phyloP scores from a whole-genome alignment of 2,329 filamentous ascomycete species.

The Trichoderma sp. region DNA sequence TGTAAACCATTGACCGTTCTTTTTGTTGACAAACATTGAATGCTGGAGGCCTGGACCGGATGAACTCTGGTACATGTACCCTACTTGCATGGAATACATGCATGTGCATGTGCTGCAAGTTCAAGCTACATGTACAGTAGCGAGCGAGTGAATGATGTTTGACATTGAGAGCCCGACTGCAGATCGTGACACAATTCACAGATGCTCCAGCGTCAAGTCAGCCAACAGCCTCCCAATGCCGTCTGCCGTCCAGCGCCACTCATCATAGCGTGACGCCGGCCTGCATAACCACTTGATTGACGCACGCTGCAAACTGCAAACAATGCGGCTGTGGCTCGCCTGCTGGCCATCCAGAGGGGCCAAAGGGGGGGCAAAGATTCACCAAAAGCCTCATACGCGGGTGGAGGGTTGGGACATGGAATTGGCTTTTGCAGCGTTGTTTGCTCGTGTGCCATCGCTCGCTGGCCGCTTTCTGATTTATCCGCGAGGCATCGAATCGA shows the following conservation, averaged over 20 bases:
- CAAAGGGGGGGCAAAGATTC: neutral
- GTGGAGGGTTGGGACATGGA: neutral
- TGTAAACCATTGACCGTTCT: neutral
- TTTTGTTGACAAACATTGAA: neutral
- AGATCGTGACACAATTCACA: conserved; percentile 18
- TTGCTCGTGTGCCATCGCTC: neutral
- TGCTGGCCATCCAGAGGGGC: neutral
- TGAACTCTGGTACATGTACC: neutral
- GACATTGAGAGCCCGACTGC: neutral
- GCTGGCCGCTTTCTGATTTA: neutral
- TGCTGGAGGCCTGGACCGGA: neutral
- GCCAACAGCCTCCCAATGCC: neutral
- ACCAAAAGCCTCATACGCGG: neutral
- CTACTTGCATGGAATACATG: neutral
- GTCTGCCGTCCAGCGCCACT: conserved; percentile 5
- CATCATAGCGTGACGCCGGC: conserved; percentile 10
- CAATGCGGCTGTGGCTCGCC: conserved; percentile 15
- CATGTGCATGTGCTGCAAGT: neutral
- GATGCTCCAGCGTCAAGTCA: conserved; percentile 3
- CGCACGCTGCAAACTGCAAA: conserved; percentile 5
- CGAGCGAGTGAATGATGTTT: too few species aligned
- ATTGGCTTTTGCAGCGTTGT: neutral
- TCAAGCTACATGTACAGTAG: too few species aligned
- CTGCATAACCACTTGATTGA: neutral
- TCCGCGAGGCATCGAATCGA: neutral